Conservation (phyloP, 2,329 filamentous ascomycete genomes). For the Periconia macrospinosa region DNA sequence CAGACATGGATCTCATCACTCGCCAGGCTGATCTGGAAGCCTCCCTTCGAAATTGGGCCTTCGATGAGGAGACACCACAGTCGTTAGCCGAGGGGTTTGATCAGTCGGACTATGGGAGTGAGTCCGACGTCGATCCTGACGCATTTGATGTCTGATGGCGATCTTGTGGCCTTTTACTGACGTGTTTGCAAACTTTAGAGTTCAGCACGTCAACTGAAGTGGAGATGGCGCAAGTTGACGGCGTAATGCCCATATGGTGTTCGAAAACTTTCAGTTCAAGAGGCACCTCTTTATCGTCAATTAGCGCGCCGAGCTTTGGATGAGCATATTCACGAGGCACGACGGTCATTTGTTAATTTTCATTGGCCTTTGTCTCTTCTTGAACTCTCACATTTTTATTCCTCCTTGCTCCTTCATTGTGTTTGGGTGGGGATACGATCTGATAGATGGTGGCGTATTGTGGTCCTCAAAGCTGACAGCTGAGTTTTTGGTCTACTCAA, state of each 20-base stretch:
- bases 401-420: neutral
- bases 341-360: neutral
- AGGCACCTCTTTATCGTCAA: too few species aligned
- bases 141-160: constrained; percentile 18
- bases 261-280: too few species aligned
- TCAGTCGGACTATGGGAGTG: constrained; percentile 42
- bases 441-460: neutral
- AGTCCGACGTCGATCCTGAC: constrained; percentile 32
- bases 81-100: constrained; percentile 36
- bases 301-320: neutral
- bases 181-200: neutral
- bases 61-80: constrained; percentile 31
- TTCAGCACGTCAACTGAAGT: neutral
- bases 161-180: neutral
- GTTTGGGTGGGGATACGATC: neutral
- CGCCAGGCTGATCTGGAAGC: constrained; percentile 27
- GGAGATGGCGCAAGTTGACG: neutral
- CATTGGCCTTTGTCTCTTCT: neutral
- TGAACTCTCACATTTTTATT: neutral
- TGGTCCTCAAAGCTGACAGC: neutral
- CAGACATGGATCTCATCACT: constrained; percentile 27
- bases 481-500: neutral
- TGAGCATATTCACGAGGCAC: neutral
- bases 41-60: constrained; percentile 25
- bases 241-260: neutral